Conservation (phyloP, 805 yeast species). For the Yarrowia sp. region DNA sequence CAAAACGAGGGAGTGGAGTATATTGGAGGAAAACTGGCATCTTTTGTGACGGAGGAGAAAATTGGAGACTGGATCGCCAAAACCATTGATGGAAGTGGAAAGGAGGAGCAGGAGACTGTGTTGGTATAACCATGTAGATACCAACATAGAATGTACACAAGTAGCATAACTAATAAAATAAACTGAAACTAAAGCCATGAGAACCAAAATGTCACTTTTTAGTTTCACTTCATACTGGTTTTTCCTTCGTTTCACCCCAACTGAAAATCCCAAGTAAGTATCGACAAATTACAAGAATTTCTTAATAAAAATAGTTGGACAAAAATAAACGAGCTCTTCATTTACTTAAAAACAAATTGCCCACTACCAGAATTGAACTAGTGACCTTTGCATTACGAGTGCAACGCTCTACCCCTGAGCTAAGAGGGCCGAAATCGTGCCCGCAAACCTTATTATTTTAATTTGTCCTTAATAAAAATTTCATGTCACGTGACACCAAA, state of each 20-base stretch:
- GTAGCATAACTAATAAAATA: too few species aligned
- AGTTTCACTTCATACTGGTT: too few species aligned
- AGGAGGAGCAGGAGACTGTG: conserved; percentile 1
- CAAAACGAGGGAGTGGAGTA: conserved; percentile 5
- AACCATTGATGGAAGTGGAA: conserved; percentile 17
- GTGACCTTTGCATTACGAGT: conserved; percentile 26
- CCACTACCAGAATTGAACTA: conserved; percentile 29
- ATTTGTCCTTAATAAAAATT: neutral
- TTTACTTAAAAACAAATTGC: neutral
- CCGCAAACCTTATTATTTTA: conserved; percentile 2
- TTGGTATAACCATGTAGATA: neutral
- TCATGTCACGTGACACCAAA: neutral
- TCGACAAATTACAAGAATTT: neutral
- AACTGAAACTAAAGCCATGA: too few species aligned
- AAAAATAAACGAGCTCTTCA: neutral
- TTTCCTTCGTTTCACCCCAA: too few species aligned
- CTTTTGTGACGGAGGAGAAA: conserved; percentile 1
- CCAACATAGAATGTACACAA: too few species aligned
- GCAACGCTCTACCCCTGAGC: conserved; percentile 28
- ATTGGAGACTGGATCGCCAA: conserved; percentile 15
- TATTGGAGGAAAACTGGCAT: conserved; percentile 1
- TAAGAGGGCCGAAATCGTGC: conserved; percentile 1
- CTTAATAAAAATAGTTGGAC: neutral
- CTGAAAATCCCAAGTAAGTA: too few species aligned
- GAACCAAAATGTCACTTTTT: too few species aligned